Percentiles rank a stretch among this genome's conserved stretches.
phyloP scores from a whole-genome alignment of 108 stramenopile species.

The Craspedostauros australis region DNA sequence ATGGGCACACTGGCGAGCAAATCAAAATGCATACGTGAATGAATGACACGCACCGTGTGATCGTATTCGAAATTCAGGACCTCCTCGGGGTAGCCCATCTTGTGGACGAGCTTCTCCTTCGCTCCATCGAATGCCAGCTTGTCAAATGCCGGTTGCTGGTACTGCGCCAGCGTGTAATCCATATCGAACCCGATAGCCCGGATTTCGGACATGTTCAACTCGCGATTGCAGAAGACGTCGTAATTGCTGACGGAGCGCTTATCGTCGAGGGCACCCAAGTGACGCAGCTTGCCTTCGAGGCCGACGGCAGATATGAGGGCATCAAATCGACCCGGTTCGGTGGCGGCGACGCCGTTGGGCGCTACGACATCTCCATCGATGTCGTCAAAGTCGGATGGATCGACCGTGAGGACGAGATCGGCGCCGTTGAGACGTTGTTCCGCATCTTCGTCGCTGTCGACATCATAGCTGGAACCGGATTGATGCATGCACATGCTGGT shows the following conservation, averaged over 20 bases:
- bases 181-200: slow-evolving; percentile 92
- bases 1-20: no score
- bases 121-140: slow-evolving; percentile 92
- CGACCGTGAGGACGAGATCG: not conserved
- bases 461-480: no score
- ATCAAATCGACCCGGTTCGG: slow-evolving; percentile 9
- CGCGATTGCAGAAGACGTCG: slow-evolving; percentile 92
- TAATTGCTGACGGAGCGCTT: slow-evolving; percentile 40
- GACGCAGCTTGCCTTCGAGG: slow-evolving; percentile 28
- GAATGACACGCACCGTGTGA: slow-evolving; percentile 39
- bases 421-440: slow-evolving; percentile 20
- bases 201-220: slow-evolving; percentile 75
- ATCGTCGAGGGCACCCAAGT: slow-evolving; percentile 28
- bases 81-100: slow-evolving; percentile 80
- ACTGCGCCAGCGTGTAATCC: slow-evolving; percentile 95
- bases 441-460: slow-evolving; percentile 33
- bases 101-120: slow-evolving; percentile 84
- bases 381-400: not conserved
- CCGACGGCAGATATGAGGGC: slow-evolving; percentile 20
- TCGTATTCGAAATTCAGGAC: slow-evolving; percentile 85
- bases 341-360: not conserved
- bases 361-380: not conserved
- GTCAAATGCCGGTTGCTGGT: slow-evolving; percentile 88
- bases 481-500: no score
- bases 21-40: no score